Percentiles rank a stretch among this genome's conserved stretches.
Conservation (phyloP, 129 eudicot genomes). For the Centrapalus pauciflorus region DNA sequence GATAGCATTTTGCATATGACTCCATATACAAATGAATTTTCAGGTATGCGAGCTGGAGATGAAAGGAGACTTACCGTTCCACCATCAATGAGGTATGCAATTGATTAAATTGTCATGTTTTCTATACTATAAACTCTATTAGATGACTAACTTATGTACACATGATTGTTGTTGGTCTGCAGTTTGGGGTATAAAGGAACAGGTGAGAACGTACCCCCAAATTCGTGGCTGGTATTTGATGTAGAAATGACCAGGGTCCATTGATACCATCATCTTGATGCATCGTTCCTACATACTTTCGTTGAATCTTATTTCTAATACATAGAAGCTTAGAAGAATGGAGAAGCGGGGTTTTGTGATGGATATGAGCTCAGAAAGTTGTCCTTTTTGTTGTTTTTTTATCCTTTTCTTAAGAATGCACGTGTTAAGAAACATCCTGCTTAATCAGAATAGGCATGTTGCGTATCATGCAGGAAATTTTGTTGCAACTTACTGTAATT, state of each 20-base stretch:
- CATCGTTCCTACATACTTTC: neutral
- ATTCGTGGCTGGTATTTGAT: slow-evolving; percentile 80
- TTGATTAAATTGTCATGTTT: neutral
- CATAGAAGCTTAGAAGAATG: neutral
- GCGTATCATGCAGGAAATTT: neutral
- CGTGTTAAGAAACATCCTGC: slow-evolving; percentile 5
- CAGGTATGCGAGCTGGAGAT: slow-evolving; percentile 93
- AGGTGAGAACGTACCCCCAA: slow-evolving; percentile 67
- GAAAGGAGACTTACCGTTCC: slow-evolving; percentile 71
- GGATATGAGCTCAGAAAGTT: slow-evolving; percentile 12
- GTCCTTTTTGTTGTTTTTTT: slow-evolving; percentile 11
- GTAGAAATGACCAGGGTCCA: slow-evolving; percentile 61
- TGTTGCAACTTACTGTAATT: neutral
- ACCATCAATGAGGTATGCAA: slow-evolving; percentile 75
- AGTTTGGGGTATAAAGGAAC: slow-evolving; percentile 53
- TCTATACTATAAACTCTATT: neutral
- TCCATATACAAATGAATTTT: neutral
- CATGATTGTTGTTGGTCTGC: slow-evolving; percentile 20
- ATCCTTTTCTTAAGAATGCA: neutral
- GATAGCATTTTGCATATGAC: neutral
- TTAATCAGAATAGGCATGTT: too few species aligned
- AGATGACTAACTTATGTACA: neutral
- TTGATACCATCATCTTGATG: slow-evolving; percentile 13
- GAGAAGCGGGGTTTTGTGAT: neutral
- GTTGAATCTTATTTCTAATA: neutral